phyloP scores from a whole-genome alignment of 306 rosid genomes.

The Prosopis cineraria region DNA sequence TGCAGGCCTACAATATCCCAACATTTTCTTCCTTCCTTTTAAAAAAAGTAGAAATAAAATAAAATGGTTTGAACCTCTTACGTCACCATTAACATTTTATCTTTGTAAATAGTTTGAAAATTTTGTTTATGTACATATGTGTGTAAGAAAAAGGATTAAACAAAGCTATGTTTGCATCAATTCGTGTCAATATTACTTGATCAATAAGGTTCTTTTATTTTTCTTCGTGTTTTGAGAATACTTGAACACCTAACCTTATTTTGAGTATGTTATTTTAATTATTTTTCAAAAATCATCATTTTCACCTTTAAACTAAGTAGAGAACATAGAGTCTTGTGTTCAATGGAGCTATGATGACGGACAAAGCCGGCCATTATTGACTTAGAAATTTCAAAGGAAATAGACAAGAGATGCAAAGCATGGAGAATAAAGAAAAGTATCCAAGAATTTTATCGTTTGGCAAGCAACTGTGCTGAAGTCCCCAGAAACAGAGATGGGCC shows the following conservation, averaged over 20 bases:
- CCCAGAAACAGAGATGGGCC: conserved; percentile 34
- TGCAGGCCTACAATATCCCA: neutral
- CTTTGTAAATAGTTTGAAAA: neutral
- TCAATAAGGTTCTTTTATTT: neutral
- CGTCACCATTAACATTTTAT: neutral
- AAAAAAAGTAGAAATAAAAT: too few relatives aligned
- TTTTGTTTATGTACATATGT: too few relatives aligned
- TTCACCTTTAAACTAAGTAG: too few relatives aligned
- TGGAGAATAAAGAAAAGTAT: conserved; percentile 26
- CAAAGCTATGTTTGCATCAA: neutral
- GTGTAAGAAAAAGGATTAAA: neutral
- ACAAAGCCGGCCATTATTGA: conserved; percentile 36
- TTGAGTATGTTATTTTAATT: too few relatives aligned
- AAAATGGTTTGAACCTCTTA: neutral
- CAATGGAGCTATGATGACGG: neutral
- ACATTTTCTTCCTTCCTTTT: neutral
- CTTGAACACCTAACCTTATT: conserved; percentile 39
- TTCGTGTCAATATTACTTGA: neutral
- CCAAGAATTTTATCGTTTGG: conserved; percentile 12
- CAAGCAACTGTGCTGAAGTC: conserved; percentile 41
- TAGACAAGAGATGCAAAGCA: conserved; percentile 9
- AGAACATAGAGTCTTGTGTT: neutral
- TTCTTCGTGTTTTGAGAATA: conserved; percentile 26
- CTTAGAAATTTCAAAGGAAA: conserved; percentile 19
- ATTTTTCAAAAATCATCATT: too few relatives aligned